Percentiles rank a stretch among this genome's conserved stretches.
These are phyloP conservation scores for Clonostachys rosea DNA, from an alignment of 2,329 filamentous ascomycete genomes.

Conservation along the genomic window DNA sequence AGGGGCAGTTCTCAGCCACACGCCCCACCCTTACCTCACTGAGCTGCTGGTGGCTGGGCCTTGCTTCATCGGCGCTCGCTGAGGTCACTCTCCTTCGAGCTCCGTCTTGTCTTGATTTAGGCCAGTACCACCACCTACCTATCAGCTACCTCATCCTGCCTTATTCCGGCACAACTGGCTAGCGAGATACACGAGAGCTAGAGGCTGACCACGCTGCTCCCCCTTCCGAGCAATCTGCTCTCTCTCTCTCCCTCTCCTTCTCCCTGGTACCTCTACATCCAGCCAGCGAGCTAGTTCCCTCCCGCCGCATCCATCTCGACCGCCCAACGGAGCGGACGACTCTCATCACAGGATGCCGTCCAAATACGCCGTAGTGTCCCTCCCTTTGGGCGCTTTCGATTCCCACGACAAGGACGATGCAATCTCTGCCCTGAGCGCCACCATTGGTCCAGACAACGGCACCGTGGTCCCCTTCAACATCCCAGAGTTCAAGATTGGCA, in stretches of 20 bases:
- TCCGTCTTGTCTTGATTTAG: background rate
- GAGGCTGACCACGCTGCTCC: background rate
- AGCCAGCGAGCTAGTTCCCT: background rate
- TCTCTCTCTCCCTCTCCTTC: background rate
- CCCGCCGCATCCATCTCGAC: background rate
- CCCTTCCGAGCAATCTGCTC: background rate
- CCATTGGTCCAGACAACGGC: constrained; percentile 70
- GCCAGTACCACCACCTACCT: background rate
- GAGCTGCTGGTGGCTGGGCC: too few relatives aligned
- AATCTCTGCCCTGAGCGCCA: constrained; percentile 68
- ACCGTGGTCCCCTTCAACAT: constrained; percentile 74
- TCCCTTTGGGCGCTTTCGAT: constrained; percentile 82
- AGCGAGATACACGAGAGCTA: background rate
- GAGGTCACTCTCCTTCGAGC: background rate
- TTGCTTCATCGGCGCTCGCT: background rate
- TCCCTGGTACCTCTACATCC: too few relatives aligned
- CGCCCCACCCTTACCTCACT: too few relatives aligned
- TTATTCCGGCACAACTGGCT: too few relatives aligned
- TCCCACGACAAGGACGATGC: constrained; percentile 78
- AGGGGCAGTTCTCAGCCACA: too few relatives aligned
- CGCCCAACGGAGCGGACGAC: background rate
- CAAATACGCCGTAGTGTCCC: constrained; percentile 84
- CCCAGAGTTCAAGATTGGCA: constrained; percentile 96
- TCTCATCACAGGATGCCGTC: constrained; percentile 30
- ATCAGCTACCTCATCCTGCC: too few relatives aligned